Conservation (phyloP, 2,329 filamentous ascomycete genomes). For the Cryphonectria parasitica region DNA sequence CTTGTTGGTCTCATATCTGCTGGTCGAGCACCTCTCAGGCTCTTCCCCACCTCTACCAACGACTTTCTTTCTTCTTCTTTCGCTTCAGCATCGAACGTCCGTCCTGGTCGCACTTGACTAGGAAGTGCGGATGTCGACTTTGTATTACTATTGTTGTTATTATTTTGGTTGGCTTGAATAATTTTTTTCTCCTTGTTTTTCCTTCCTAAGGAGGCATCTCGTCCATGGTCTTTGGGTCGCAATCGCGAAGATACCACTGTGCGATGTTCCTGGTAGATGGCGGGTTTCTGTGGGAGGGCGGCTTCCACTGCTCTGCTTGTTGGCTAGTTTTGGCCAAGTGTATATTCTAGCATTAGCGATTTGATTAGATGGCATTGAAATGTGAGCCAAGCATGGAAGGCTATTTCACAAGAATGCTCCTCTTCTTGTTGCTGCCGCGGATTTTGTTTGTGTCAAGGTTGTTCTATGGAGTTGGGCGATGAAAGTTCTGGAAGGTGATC, state of each 20-base stretch:
- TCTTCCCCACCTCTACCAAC: neutral
- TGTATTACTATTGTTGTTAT: conserved; percentile 27
- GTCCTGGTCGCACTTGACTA: neutral
- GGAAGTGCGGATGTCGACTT: conserved; percentile 6
- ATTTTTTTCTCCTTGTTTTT: neutral
- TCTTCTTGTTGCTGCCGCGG: conserved; percentile 8
- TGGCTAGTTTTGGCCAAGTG: neutral
- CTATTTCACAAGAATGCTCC: conserved; percentile 9
- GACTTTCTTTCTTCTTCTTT: neutral
- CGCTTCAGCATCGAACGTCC: conserved; percentile 2
- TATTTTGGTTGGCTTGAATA: conserved; percentile 1
- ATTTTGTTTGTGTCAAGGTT: neutral
- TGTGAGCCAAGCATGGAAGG: conserved; percentile 13
- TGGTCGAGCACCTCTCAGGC: neutral
- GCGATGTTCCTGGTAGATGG: conserved; percentile 27
- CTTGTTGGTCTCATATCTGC: neutral
- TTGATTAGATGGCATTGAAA: conserved; percentile 13
- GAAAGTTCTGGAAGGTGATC: neutral
- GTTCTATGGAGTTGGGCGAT: conserved; percentile 5
- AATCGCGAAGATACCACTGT: conserved; percentile 34
- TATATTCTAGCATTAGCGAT: conserved; percentile 21
- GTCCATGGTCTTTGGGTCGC: conserved; percentile 26
- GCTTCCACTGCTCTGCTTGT: neutral
- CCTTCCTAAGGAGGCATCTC: conserved; percentile 14
- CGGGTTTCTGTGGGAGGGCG: conserved; percentile 4